A percentile compares a stretch with the other conserved stretches of the same genome.
Conservation (phyloP, 345 rosid genomes). For the Camelina sativa region DNA sequence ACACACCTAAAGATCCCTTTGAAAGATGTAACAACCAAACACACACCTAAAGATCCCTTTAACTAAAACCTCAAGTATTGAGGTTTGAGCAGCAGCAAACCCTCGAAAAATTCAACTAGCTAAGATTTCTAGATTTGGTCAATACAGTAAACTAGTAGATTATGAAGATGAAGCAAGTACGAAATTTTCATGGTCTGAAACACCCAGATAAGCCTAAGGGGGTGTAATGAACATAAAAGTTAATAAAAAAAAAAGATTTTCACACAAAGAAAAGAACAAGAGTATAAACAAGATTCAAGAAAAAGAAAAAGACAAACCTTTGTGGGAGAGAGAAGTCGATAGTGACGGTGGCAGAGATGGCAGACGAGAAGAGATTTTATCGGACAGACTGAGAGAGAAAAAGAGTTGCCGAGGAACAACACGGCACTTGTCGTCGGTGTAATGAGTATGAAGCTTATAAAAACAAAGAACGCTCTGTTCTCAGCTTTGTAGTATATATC, state of each 20-base stretch:
- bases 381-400: background rate
- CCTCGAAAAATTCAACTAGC: background rate
- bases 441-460: background rate
- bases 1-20: background rate
- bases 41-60: background rate
- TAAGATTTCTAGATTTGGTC: background rate
- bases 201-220: too few species aligned
- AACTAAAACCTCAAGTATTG: background rate
- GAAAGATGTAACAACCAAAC: background rate
- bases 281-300: too few species aligned
- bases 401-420: background rate
- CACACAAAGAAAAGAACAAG: too few species aligned
- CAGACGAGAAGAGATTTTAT: background rate
- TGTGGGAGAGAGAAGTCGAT: conserved; percentile 6
- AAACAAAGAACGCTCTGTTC: background rate
- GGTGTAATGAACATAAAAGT: too few species aligned
- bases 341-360: conserved; percentile 21
- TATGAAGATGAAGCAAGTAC: too few species aligned
- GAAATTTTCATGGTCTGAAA: too few species aligned
- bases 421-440: conserved; percentile 9
- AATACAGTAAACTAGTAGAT: too few species aligned
- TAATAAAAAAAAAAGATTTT: too few species aligned
- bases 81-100: background rate
- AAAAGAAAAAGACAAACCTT: conserved; percentile 14
- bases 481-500: conserved; percentile 20